phyloP scores from a whole-genome alignment of 1,139 yeast genomes.

The Yamadazyma oceani region DNA sequence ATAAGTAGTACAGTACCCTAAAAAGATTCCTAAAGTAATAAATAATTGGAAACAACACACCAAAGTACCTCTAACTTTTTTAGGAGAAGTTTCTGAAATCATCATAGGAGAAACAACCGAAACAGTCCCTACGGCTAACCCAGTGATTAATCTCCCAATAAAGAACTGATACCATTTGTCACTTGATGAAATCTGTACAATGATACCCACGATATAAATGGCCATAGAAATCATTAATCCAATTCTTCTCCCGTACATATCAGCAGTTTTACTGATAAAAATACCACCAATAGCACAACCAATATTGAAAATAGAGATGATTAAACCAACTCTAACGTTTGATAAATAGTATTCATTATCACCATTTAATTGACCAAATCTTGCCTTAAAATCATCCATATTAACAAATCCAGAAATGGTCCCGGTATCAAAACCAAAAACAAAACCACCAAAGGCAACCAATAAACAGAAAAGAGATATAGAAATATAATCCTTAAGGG shows the following conservation, averaged over 20 bases:
- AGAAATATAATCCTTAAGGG: slow-evolving; percentile 29
- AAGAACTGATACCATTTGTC: slow-evolving; percentile 33
- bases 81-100: slow-evolving; percentile 70
- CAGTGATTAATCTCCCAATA: slow-evolving; percentile 65
- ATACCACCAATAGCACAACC: slow-evolving; percentile 80
- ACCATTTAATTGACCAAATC: slow-evolving; percentile 44
- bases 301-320: slow-evolving; percentile 63
- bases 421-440: slow-evolving; percentile 76
- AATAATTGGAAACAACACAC: slow-evolving; percentile 69
- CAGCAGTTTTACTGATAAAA: slow-evolving; percentile 52
- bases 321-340: slow-evolving; percentile 51
- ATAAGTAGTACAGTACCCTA: slow-evolving; percentile 65
- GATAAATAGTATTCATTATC: slow-evolving; percentile 36
- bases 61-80: slow-evolving; percentile 65
- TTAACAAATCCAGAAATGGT: slow-evolving; percentile 69
- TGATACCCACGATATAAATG: slow-evolving; percentile 49
- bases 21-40: slow-evolving; percentile 65
- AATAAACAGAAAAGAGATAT: slow-evolving; percentile 40
- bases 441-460: slow-evolving; percentile 64
- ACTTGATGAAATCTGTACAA: slow-evolving; percentile 39
- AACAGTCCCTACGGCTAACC: slow-evolving; percentile 73
- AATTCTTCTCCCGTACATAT: slow-evolving; percentile 51
- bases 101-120: slow-evolving; percentile 69
- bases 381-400: slow-evolving; percentile 48
- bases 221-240: slow-evolving; percentile 47